Percentiles rank a stretch among this genome's conserved stretches.
Conservation (phyloP, 2,329 filamentous ascomycete genomes). For the Ilyonectria destructans region DNA sequence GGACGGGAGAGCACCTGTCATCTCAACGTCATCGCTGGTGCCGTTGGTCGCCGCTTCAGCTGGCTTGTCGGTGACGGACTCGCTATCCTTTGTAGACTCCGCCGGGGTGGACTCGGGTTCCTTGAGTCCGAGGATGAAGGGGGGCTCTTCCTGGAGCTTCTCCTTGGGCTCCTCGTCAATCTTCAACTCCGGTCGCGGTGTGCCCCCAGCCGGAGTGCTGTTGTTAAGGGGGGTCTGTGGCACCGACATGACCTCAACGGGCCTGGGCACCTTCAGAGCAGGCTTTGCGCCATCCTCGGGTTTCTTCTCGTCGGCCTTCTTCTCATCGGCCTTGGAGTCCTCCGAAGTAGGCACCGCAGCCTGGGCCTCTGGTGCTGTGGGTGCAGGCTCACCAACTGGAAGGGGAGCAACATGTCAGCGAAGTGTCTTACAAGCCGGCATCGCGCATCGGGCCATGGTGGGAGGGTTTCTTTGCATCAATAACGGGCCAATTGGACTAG, state of each 20-base stretch:
- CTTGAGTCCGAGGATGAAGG: constrained; percentile 45
- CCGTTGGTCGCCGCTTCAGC: constrained; percentile 41
- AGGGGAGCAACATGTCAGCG: constrained; percentile 35
- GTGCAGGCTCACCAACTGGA: constrained; percentile 51
- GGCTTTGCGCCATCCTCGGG: constrained; percentile 32
- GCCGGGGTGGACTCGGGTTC: constrained; percentile 44
- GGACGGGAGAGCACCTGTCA: constrained; percentile 36
- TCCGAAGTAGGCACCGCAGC: constrained; percentile 45
- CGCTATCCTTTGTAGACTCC: constrained; percentile 43
- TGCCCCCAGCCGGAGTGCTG: constrained; percentile 55
- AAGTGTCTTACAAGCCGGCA: constrained; percentile 11
- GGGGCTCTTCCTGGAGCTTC: constrained; percentile 43
- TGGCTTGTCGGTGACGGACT: constrained; percentile 31
- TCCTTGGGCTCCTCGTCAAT: constrained; percentile 52
- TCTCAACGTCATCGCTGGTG: constrained; percentile 38
- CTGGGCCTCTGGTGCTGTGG: constrained; percentile 49
- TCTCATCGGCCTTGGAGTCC: constrained; percentile 43
- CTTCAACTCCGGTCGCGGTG: constrained; percentile 55
- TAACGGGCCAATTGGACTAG: constrained; percentile 38
- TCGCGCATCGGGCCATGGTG: neutral
- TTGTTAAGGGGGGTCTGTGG: constrained; percentile 57
- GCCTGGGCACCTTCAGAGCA: constrained; percentile 49
- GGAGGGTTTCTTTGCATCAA: constrained; percentile 16
- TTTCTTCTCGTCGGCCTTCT: constrained; percentile 44
- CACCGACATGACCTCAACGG: constrained; percentile 56